Conservation (phyloP, 73 alveolate species). For the Urostyla sp. region DNA sequence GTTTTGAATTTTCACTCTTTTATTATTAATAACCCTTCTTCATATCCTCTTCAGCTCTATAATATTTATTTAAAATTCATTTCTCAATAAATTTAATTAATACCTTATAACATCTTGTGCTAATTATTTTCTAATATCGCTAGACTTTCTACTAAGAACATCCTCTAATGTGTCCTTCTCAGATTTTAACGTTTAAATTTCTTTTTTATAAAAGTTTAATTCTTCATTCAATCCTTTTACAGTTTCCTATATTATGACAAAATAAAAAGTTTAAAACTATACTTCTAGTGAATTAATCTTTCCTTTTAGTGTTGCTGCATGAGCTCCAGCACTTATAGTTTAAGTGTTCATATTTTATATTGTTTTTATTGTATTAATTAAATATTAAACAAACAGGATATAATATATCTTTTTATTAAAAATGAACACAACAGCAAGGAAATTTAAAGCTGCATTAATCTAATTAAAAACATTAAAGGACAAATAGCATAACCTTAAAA, state of each 20-base stretch:
- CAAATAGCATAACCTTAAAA: constrained; percentile 43
- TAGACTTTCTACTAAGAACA: constrained; percentile 70
- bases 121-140: constrained; percentile 76
- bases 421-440: neutral
- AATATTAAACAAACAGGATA: neutral
- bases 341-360: constrained; percentile 32
- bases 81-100: neutral
- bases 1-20: constrained; percentile 85
- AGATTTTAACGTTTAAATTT: constrained; percentile 68
- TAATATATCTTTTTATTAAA: too few species aligned
- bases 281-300: constrained; percentile 57
- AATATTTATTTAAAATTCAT: neutral
- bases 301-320: constrained; percentile 58
- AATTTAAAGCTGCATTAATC: constrained; percentile 21
- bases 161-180: constrained; percentile 87
- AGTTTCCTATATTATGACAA: constrained; percentile 18
- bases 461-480: constrained; percentile 46
- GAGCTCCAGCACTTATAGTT: constrained; percentile 52
- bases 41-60: constrained; percentile 67
- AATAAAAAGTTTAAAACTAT: neutral
- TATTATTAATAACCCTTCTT: constrained; percentile 59
- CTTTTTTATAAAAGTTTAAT: constrained; percentile 77
- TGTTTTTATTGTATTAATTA: neutral
- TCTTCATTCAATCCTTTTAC: constrained; percentile 61
- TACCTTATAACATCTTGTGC: constrained; percentile 74